A percentile compares a stretch with the other conserved stretches of the same genome.
phyloP scores from a whole-genome alignment of 2,329 filamentous ascomycete genomes.

The Westerdykella ornata region DNA sequence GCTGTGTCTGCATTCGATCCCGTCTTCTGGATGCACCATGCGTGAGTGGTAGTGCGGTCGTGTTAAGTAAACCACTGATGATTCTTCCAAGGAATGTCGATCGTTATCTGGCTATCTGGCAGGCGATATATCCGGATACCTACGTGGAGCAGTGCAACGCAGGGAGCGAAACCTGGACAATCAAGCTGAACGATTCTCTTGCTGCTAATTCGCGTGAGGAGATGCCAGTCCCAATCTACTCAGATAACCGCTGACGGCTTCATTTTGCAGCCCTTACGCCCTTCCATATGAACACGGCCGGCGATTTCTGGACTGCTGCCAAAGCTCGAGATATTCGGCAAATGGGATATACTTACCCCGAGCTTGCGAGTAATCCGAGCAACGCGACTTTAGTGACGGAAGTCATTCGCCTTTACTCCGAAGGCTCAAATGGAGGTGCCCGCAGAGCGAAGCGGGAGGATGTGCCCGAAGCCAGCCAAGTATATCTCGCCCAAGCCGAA shows the following conservation, averaged over 20 bases:
- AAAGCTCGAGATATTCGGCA: conserved; percentile 5
- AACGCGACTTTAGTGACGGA: conserved; percentile 10
- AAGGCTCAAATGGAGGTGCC: too few species aligned
- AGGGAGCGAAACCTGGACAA: conserved; percentile 19
- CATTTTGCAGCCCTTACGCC: conserved; percentile 10
- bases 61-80: neutral
- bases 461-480: conserved; percentile 1
- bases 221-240: neutral
- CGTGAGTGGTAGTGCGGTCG: neutral
- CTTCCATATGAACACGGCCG: conserved; percentile 14
- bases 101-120: conserved; percentile 63
- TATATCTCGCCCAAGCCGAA: conserved; percentile 9
- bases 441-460: too few species aligned
- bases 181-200: conserved; percentile 36
- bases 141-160: conserved; percentile 50
- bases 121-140: conserved; percentile 59
- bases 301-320: conserved; percentile 15
- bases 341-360: conserved; percentile 19
- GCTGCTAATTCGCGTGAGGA: conserved; percentile 43
- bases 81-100: conserved; percentile 12
- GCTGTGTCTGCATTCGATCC: conserved; percentile 58
- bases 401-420: conserved; percentile 1
- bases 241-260: neutral
- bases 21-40: conserved; percentile 48
- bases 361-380: conserved; percentile 8